Conservation (phyloP, 352 stramenopile species). For the Bremia lactucae region DNA sequence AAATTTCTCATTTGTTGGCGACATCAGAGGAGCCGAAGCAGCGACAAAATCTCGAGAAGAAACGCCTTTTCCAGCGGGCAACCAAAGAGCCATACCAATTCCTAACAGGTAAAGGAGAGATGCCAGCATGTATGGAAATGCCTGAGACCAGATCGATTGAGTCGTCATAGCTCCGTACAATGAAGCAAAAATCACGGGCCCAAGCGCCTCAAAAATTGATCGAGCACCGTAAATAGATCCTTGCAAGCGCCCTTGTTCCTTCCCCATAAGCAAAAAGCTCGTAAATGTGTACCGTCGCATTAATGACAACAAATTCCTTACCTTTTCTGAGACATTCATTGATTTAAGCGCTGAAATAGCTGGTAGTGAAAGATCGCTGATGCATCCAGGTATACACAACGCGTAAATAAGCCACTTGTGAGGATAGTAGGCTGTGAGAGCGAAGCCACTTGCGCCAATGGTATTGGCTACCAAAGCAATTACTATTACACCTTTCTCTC, state of each 20-base stretch:
- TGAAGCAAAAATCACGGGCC: slow-evolving; percentile 40
- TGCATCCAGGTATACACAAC: slow-evolving; percentile 25
- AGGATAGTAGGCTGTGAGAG: slow-evolving; percentile 37
- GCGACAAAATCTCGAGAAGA: slow-evolving; percentile 5
- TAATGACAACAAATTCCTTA: slow-evolving; percentile 5
- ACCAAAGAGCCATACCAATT: slow-evolving; percentile 34
- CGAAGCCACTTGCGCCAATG: slow-evolving; percentile 28
- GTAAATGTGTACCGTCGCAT: not conserved
- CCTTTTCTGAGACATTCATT: slow-evolving; percentile 37
- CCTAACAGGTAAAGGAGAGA: slow-evolving; percentile 36
- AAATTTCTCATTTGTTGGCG: slow-evolving; percentile 27
- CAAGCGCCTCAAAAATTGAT: slow-evolving; percentile 49
- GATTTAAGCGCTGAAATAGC: slow-evolving; percentile 30
- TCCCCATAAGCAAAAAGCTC: not conserved
- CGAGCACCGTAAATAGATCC: slow-evolving; percentile 59
- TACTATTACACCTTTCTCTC: slow-evolving; percentile 59
- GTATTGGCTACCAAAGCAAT: slow-evolving; percentile 36
- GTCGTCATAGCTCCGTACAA: slow-evolving; percentile 48
- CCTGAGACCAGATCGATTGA: slow-evolving; percentile 29
- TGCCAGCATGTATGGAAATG: slow-evolving; percentile 50
- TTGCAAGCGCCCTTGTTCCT: slow-evolving; percentile 69
- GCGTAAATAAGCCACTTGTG: slow-evolving; percentile 52
- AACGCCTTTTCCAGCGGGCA: slow-evolving; percentile 21
- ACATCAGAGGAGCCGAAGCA: slow-evolving; percentile 22
- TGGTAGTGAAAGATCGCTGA: slow-evolving; percentile 60